Evolutionary conservation across 2,329 filamentous ascomycete species (phyloP).

Genomic region (Epichloe amarillans): DNA sequence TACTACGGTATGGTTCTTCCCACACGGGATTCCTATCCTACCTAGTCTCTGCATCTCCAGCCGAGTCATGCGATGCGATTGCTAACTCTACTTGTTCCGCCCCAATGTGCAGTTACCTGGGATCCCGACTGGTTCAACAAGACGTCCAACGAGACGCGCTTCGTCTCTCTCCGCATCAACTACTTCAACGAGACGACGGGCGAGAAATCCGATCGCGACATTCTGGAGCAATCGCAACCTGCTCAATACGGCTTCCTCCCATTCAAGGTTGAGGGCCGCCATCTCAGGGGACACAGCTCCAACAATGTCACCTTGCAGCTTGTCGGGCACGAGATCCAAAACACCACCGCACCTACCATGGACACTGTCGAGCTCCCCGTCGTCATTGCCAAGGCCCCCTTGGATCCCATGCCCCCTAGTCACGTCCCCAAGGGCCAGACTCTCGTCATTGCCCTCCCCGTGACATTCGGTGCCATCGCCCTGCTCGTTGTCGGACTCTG

Average conservation of each 20-base stretch:
- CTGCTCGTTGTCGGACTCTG: constrained; percentile 40
- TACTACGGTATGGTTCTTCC: constrained; percentile 34
- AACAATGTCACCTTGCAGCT: constrained; percentile 38
- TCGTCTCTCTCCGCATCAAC: constrained; percentile 26
- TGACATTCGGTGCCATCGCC: constrained; percentile 32
- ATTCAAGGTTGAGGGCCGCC: constrained; percentile 26
- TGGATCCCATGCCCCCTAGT: constrained; percentile 23
- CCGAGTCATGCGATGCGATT: no score
- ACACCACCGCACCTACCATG: constrained; percentile 19
- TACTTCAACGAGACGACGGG: constrained; percentile 24
- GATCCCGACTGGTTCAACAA: constrained; percentile 37
- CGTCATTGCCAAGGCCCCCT: constrained; percentile 18
- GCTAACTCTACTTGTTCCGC: background rate
- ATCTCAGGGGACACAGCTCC: constrained; percentile 7
- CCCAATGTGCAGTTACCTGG: constrained; percentile 36
- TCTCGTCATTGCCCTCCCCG: constrained; percentile 40
- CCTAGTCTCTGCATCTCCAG: background rate
- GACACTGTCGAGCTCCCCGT: constrained; percentile 31
- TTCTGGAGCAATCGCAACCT: constrained; percentile 17
- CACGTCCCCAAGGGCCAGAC: constrained; percentile 23
- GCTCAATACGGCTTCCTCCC: constrained; percentile 35
- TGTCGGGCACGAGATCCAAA: constrained; percentile 18
- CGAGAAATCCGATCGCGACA: constrained; percentile 24
- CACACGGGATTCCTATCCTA: background rate
- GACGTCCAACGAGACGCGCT: constrained; percentile 20